Base-by-base conservation (phyloP, 257 asterid species). In the Thymus quinquecostatus region DNA sequence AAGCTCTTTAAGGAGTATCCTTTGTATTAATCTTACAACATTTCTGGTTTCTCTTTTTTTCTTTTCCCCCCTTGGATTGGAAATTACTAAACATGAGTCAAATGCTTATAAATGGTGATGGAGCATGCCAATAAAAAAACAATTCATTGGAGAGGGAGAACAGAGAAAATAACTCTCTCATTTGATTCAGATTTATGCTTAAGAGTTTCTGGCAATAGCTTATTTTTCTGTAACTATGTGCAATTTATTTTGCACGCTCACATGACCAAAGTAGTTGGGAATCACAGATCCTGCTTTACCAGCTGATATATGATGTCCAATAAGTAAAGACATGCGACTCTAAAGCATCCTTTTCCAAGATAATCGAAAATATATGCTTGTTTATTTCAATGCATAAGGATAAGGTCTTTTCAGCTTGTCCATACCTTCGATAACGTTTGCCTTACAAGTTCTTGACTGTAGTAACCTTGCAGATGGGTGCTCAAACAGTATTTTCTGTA, bases 1-100 rank as follows among this genome's bases (percentile, higher is more conserved):
- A 95, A 95, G 92, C 97, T 95, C 69, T 95, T 95, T 79, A 92
- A 88, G 80, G 99, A 95, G 93, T 90, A 90, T 92, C 98, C 98
- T 85, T 80, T 72, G 64, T 40, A 58, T 32, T 57, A 8, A 45
- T 64, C 59, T 68, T 71, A 28, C 54, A 14, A 14, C 29, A 64
- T 76, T 67, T 79, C 58, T 66, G 51, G 43, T 27, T 74, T 63
- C 43, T 55, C 58, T 10, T 60, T 14, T 6, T 64, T 44, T 27
- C 27, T 44, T 10, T 6, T 28, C 3, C 1, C 30, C 10, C 33
- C 53, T 36, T 67, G 38, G 29, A 58, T 58, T 67, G 51, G 10
- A 62, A 41, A 47, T 69, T 67, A 36, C 61, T 68, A 27, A 59
- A 33, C 34, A 51, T 69, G 73, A 64, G 51, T 61, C 30, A 74